phyloP scores from a whole-genome alignment of 495 filamentous ascomycete genomes.

The Aspergillus saccharolyticus region DNA sequence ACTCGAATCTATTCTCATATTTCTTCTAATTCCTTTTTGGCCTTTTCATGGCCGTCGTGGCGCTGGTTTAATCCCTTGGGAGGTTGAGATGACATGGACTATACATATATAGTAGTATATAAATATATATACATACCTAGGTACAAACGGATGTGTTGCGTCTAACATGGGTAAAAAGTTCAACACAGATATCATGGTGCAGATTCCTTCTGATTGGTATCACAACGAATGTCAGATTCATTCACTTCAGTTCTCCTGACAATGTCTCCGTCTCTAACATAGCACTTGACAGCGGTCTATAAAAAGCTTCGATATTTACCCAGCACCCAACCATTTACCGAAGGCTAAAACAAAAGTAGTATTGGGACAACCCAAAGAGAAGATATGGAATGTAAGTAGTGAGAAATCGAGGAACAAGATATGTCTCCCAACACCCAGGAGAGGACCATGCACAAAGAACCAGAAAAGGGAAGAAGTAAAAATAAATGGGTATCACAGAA shows the following conservation, averaged over 20 bases:
- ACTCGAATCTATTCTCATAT: neutral
- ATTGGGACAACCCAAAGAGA: neutral
- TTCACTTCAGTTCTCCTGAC: conserved; percentile 10
- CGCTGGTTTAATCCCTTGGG: too few relatives aligned
- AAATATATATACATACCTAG: too few relatives aligned
- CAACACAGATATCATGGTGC: too few relatives aligned
- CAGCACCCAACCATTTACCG: conserved; percentile 29
- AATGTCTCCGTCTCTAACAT: conserved; percentile 18
- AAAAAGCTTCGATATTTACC: conserved; percentile 26
- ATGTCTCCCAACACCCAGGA: neutral
- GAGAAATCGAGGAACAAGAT: neutral
- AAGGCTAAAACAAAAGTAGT: conserved; percentile 7
- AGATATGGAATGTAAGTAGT: neutral
- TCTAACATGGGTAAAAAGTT: too few relatives aligned
- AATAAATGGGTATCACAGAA: conserved; percentile 56
- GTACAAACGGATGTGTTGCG: too few relatives aligned
- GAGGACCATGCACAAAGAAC: neutral
- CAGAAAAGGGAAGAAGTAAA: conserved; percentile 4
- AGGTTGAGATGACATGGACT: neutral
- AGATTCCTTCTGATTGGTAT: too few relatives aligned
- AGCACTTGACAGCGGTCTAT: conserved; percentile 21
- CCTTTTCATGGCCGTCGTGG: too few relatives aligned
- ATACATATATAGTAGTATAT: neutral
- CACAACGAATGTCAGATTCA: neutral
- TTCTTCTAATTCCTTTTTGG: too few relatives aligned